Base-by-base conservation (phyloP, 345 rosid species). In the Viola odorata region DNA sequence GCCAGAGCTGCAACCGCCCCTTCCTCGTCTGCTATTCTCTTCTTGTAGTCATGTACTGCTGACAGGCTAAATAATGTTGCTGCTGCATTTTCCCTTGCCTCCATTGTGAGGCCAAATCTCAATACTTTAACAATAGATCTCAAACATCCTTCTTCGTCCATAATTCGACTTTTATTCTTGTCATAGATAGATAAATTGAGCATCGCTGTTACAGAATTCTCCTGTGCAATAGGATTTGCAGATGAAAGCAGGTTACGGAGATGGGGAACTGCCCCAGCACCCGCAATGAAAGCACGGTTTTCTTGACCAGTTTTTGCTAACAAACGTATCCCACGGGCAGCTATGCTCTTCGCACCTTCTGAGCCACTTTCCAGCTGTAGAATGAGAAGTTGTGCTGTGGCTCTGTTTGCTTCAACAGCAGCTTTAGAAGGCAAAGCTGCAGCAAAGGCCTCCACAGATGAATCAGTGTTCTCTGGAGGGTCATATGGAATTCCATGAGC, bases 21-120 rank as follows among this genome's bases (percentile, higher is more conserved):
- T 32, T 38, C 80, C 60, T 86, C 86, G 47, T 77, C 77, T 0
- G 88, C 95, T 54, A 88, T 91, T 69, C 75, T 84, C 83, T 80
- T 95, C 83, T 95, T 95, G 70, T 95, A 88, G 55, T 86, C 95
- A 45, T 91, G 96, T 58, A 95, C 92, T 0, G 96, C 85, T 39
- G 95, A 91, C 51, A 95, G 80, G 77, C 97, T 95, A 49, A 95
- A 91, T 73, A 95, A 64, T 8, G 97, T 91, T 0, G 97, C 97
- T 1, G 97, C 96, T 13, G 97, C 99, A 51, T 95, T 95, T 75
- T 95, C 95, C 74, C 89, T 86, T 0, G 92, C 91, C 54, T 86
- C 92, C 14, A 84, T 86, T 8, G 97, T 85, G 36, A 81, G 77
- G 45, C 99, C 97, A 4, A 71, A 72, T 44, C 83, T 85, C 59